Evolutionary conservation across 2,329 filamentous ascomycete species (phyloP).

Genomic region (Penicillium nordicum): DNA sequence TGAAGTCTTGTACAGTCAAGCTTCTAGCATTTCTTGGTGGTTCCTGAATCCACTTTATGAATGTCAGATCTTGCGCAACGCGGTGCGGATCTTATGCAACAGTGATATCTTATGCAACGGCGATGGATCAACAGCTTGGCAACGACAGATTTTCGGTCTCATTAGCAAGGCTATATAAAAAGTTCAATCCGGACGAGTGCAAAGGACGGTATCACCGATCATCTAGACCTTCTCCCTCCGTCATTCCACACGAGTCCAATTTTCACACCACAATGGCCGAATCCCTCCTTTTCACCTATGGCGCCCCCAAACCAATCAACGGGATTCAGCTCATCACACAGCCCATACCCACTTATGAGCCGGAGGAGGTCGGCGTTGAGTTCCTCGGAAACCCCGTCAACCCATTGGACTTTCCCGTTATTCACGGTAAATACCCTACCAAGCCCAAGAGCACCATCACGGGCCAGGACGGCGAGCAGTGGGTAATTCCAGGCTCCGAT

Average conservation of each 20-base stretch:
- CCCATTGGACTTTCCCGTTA: background rate
- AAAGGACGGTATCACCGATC: background rate
- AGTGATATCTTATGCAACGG: background rate
- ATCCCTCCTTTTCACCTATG: background rate
- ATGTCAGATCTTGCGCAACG: background rate
- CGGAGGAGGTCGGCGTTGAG: background rate
- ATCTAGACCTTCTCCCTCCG: background rate
- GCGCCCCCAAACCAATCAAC: background rate
- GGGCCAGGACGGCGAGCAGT: background rate
- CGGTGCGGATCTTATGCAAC: background rate
- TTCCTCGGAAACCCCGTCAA: background rate
- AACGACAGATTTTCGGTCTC: background rate
- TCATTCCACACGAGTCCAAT: background rate
- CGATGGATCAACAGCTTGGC: background rate
- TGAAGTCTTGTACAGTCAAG: background rate
- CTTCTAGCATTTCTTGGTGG: background rate
- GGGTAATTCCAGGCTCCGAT: background rate
- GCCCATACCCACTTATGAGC: background rate
- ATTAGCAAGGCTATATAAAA: background rate
- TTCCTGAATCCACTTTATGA: background rate
- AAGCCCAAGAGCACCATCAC: background rate
- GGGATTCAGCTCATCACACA: background rate
- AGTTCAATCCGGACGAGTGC: background rate
- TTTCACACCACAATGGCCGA: background rate
- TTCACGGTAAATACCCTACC: background rate